phyloP scores from a whole-genome alignment of 2,329 filamentous ascomycete species.

The Colletotrichum gigasporum region DNA sequence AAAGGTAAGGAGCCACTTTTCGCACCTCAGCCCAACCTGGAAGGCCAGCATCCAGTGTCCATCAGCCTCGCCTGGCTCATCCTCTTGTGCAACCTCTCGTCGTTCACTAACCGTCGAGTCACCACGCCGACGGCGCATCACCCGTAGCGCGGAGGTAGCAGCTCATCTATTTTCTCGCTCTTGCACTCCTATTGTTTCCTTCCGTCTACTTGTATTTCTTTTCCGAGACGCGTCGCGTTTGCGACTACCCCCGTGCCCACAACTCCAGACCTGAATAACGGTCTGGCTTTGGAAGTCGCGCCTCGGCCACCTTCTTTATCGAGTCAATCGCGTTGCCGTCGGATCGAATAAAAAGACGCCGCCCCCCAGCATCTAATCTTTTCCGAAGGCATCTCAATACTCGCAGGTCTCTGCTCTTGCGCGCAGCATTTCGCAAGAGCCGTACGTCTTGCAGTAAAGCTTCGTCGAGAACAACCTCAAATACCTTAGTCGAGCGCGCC shows the following conservation, averaged over 20 bases:
- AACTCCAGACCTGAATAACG: background rate
- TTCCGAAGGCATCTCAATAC: background rate
- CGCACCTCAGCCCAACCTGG: slow-evolving; percentile 14
- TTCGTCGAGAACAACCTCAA: background rate
- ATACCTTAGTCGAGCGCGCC: background rate
- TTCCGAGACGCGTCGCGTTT: background rate
- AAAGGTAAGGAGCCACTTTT: slow-evolving; percentile 25
- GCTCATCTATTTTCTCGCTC: background rate
- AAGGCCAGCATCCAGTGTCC: no score
- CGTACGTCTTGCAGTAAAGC: background rate
- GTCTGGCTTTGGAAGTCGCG: background rate
- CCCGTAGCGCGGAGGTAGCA: slow-evolving; percentile 22
- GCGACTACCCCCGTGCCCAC: slow-evolving; percentile 1
- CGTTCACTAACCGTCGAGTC: slow-evolving; percentile 27
- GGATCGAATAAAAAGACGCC: background rate
- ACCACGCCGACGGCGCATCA: slow-evolving; percentile 27
- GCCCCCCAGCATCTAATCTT: background rate
- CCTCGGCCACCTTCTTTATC: background rate
- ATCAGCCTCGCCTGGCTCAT: slow-evolving; percentile 32
- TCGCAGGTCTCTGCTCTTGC: background rate
- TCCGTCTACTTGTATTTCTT: slow-evolving; percentile 5
- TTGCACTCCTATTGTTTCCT: background rate
- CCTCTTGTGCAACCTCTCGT: slow-evolving; percentile 25
- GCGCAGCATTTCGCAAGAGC: no score
- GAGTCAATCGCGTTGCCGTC: background rate